A percentile compares a stretch with the other conserved stretches of the same genome.
phyloP scores from a whole-genome alignment of 148 eudicot species.

The Rhododendron henanense region DNA sequence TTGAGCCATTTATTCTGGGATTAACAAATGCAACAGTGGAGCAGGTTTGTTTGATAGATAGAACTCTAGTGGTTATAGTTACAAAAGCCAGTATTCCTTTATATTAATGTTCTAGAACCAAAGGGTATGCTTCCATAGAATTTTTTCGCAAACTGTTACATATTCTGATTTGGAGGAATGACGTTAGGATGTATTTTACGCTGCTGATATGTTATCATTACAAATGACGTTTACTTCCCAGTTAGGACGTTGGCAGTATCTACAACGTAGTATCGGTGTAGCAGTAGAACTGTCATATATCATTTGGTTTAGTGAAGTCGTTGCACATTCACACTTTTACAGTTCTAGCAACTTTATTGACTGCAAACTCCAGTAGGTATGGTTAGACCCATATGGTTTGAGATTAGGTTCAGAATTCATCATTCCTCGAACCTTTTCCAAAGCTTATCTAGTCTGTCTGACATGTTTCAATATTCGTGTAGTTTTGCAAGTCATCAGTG shows the following conservation, averaged over 20 bases:
- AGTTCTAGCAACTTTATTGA: neutral
- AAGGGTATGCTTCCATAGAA: neutral
- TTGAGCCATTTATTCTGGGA: slow-evolving; percentile 91
- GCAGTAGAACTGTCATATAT: neutral
- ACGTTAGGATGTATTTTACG: neutral
- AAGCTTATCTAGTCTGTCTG: neutral
- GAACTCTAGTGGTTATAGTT: slow-evolving; percentile 3
- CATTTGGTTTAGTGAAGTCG: neutral
- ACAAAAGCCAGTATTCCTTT: neutral
- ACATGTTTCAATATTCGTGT: slow-evolving; percentile 9
- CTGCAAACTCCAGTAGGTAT: neutral
- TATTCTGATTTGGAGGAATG: neutral
- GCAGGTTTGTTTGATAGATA: slow-evolving; percentile 55
- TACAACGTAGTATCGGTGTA: neutral
- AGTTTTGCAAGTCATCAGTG: slow-evolving; percentile 98
- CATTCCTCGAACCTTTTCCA: neutral
- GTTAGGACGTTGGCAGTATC: neutral
- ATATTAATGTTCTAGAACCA: neutral
- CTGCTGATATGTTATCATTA: neutral
- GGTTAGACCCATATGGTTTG: slow-evolving; percentile 8
- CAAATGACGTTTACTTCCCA: neutral
- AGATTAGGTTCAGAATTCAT: neutral
- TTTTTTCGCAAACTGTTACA: neutral
- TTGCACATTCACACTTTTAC: neutral
- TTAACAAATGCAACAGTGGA: slow-evolving; percentile 80